Evolutionary conservation across 2,329 filamentous ascomycete species (phyloP), one percentile per base, ranked within the genome.

Genomic region (Xylaria sp.): DNA sequence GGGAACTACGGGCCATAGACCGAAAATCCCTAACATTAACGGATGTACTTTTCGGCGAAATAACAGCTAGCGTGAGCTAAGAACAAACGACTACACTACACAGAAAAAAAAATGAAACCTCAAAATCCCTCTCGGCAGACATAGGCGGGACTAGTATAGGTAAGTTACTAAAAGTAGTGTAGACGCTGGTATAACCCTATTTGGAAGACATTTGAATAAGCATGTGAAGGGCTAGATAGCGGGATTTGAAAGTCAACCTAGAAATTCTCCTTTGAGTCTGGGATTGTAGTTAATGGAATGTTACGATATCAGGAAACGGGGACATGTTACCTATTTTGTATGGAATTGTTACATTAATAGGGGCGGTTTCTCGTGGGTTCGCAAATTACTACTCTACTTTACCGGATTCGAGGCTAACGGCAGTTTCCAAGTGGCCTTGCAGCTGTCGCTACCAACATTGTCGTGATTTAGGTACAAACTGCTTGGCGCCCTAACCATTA

Each of bases 1-100:
- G 33, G 31, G 25, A 41, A n/a, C 60, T 23, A 48, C 31, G 18
- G 41, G n/a, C 7, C 7, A 36, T 49, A 28, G 61, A 64, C 41
- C 28, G 39, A 18, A 39, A 52, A 28, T 7, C 23, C 46, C n/a
- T 20, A 48, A 46, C 2, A 23, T 23, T 7, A 56, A 56, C 52
- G 52, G 23, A 39, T 39, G 20, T 56, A 10, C 12, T 20, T 10
- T 3, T 49, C 46, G 46, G 46, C 2, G 46, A 25, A 49, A 49
- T 49, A 39, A 3, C 5, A 23, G 20, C 23, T 57, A 43, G 36
- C n/a, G 20, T 43, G 12, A 36, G 39, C 52, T 36, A 36, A 55
- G 31, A 55, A 31, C 52, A 55, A 18, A 20, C 8, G 6, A 55
- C 28, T 15, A 33, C 31, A 43, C 23, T 25, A 57, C 9, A 36